Evolutionary conservation across 768 basidiomycete genomes (phyloP), one percentile per base, ranked within the genome.

Genomic region (Pleurotus tuoliensis): DNA sequence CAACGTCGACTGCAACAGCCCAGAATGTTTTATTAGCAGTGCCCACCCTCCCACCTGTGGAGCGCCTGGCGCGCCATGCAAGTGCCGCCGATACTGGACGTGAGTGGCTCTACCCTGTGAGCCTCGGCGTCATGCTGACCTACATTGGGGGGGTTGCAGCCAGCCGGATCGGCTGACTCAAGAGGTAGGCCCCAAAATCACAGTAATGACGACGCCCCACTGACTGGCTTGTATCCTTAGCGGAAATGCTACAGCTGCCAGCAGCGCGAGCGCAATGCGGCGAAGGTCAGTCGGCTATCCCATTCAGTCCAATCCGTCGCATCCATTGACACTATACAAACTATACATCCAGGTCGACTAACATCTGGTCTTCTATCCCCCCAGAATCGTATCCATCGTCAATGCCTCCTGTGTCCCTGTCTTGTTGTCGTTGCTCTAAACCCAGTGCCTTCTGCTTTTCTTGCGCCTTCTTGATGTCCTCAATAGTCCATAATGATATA

Each of bases 401-500:
- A 37, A 80, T 78, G 24, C 78, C 73, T 61, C 65, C 66, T 59
- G 56, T 68, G 62, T 52, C 65, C 53, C 63, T 59, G 63, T 67
- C 68, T 58, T 77, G 69, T 61, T 75, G 73, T 64, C 77, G 81
- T 24, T 75, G 70, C 57, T 82, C 74, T 20, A 82, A 61, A 41
- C 79, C 82, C 16, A 87, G 77, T 47, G 82, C 88, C 67, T 81
- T 84, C 62, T 93, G 90, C 65, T 90, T 90, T 34, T 80, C 80
- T 69, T 97, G 94, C 44, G 88, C 87, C 68, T 86, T 88, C 64
- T 92, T 82, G 12, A 99, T 81, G 68, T 98, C 92, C 64, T 94
- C 92, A 38, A 98, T 72, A 16, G 93, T 92, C 97, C 97, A 99
- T 38, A 98, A 76, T 15, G 92, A 95, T 27, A 98, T 76, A 0